Percentiles rank a stretch among this genome's conserved stretches.
Conservation (phyloP, 108 stramenopile species). For the Pseudonitzschia pungens region DNA sequence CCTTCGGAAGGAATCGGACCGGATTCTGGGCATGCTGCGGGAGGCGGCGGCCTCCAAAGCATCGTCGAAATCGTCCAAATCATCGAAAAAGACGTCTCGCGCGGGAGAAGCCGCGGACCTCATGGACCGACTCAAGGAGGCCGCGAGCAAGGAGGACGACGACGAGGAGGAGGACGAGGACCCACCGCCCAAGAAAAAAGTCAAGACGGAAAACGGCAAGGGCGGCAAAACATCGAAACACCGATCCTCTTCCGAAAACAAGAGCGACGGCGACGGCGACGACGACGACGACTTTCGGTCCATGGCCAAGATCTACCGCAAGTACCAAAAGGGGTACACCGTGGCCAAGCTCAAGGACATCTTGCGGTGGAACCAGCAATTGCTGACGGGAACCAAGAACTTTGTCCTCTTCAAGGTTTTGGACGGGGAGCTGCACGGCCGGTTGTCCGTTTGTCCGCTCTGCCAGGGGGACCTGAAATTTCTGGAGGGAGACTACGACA, state of each 20-base stretch:
- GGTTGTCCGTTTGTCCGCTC: constrained; percentile 61
- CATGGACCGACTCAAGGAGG: constrained; percentile 12
- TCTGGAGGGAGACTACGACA: constrained; percentile 46
- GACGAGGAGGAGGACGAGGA: constrained; percentile 35
- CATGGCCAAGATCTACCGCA: constrained; percentile 30
- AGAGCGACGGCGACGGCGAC: too few relatives aligned
- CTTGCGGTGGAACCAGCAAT: constrained; percentile 73
- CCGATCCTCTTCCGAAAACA: too few relatives aligned
- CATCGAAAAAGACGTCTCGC: constrained; percentile 6
- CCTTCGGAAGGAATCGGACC: constrained; percentile 20
- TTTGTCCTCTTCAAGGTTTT: constrained; percentile 61
- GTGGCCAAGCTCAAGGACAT: constrained; percentile 65
- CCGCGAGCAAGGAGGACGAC: constrained; percentile 28
- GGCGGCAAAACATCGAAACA: not conserved
- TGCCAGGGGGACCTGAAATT: constrained; percentile 69
- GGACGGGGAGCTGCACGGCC: constrained; percentile 72
- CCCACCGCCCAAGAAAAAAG: constrained; percentile 42
- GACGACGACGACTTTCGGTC: constrained; percentile 26
- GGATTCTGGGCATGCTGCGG: constrained; percentile 19
- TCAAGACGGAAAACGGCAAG: constrained; percentile 23
- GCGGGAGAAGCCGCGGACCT: not conserved
- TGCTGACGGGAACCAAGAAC: constrained; percentile 61
- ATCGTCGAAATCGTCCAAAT: constrained; percentile 17
- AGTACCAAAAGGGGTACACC: constrained; percentile 44
- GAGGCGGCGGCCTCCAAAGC: too few relatives aligned